These are phyloP conservation scores for Xylaria sp. DNA, from an alignment of 2,329 filamentous ascomycete species.

Conservation along the genomic window DNA sequence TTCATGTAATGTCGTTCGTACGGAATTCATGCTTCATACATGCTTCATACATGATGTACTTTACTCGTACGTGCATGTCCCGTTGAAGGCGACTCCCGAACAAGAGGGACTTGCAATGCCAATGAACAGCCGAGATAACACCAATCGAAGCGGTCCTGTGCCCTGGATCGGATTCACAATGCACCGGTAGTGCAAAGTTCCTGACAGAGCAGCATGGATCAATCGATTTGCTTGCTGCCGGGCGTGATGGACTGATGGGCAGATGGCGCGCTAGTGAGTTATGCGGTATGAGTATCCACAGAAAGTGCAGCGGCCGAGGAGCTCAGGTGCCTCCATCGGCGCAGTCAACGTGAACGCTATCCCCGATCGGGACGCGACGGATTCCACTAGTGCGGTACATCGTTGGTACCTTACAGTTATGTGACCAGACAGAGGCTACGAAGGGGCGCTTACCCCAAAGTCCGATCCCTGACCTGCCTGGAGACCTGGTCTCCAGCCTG, in stretches of 20 bases:
- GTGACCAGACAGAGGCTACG: not conserved
- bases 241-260: too few relatives aligned
- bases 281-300: not conserved
- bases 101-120: not conserved
- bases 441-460: not conserved
- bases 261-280: not conserved
- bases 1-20: too few relatives aligned
- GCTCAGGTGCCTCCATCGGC: not conserved
- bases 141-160: not conserved
- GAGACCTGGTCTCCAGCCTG: too few relatives aligned
- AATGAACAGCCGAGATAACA: not conserved
- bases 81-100: not conserved
- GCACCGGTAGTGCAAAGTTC: not conserved
- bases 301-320: not conserved
- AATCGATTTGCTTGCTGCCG: too few relatives aligned
- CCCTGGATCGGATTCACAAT: not conserved
- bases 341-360: not conserved
- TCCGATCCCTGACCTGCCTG: not conserved
- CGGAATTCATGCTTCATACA: not conserved
- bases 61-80: not conserved
- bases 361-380: not conserved
- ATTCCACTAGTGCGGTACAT: too few relatives aligned
- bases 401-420: not conserved
- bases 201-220: not conserved
- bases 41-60: slow-evolving; percentile 1